Percentiles rank a stretch among this genome's conserved stretches.
These are phyloP conservation scores for Gnomoniopsis smithogilvyi DNA, from an alignment of 2,329 filamentous ascomycete species.

Conservation along the genomic window DNA sequence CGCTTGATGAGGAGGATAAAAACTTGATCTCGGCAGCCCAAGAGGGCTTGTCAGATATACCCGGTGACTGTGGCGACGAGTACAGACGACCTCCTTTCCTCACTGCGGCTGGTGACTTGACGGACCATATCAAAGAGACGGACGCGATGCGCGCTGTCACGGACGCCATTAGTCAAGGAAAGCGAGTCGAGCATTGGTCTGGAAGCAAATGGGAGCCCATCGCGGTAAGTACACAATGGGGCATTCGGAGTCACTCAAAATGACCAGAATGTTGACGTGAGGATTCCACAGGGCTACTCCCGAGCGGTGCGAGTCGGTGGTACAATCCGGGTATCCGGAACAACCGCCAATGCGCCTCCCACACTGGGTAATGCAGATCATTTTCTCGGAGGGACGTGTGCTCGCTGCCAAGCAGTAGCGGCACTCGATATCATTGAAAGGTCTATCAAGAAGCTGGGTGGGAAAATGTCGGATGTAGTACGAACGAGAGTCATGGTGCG, in stretches of 20 bases:
- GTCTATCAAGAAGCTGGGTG: constrained; percentile 25
- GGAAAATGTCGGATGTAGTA: constrained; percentile 25
- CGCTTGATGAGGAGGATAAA: constrained; percentile 33
- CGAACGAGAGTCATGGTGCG: constrained; percentile 26
- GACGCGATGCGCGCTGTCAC: constrained; percentile 10
- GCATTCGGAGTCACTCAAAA: no score
- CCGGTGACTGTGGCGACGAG: constrained; percentile 31
- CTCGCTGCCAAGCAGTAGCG: constrained; percentile 26
- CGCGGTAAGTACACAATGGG: constrained; percentile 18
- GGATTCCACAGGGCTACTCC: constrained; percentile 24
- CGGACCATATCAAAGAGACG: constrained; percentile 24
- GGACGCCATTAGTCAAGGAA: constrained; percentile 21
- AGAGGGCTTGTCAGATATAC: constrained; percentile 24
- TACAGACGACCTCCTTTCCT: constrained; percentile 29
- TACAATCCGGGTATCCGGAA: constrained; percentile 28
- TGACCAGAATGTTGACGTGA: background rate
- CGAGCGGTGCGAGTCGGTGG: constrained; percentile 27
- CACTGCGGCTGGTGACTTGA: constrained; percentile 30
- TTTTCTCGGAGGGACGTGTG: constrained; percentile 21
- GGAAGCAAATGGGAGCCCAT: constrained; percentile 30
- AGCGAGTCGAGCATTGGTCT: constrained; percentile 26
- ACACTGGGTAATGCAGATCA: constrained; percentile 7
- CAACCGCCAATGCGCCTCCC: constrained; percentile 27
- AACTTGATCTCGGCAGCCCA: constrained; percentile 29
- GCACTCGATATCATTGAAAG: constrained; percentile 27